Percentiles rank a stretch among this genome's conserved stretches.
Evolutionary conservation across 257 asterid genomes (phyloP).

Genomic region (Forsythia suspensa): DNA sequence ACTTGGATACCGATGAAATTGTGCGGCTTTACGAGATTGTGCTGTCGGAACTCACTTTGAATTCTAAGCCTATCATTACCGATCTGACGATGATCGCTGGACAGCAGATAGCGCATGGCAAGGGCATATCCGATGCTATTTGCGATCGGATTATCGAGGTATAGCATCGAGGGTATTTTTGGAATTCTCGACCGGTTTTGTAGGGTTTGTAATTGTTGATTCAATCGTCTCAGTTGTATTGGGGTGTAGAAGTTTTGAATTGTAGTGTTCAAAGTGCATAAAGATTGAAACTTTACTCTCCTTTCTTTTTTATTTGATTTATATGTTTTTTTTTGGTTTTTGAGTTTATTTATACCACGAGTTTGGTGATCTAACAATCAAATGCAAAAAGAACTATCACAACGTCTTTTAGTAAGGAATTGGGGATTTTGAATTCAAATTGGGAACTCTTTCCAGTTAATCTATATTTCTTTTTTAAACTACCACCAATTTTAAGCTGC

Average conservation of each 20-base stretch:
- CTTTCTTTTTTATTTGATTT: neutral
- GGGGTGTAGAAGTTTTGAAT: constrained; percentile 16
- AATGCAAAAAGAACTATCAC: constrained; percentile 14
- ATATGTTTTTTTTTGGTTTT: neutral
- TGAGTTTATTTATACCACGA: constrained; percentile 11
- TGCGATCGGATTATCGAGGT: constrained; percentile 92
- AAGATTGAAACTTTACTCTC: constrained; percentile 16
- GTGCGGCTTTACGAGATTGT: constrained; percentile 73
- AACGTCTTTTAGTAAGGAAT: neutral
- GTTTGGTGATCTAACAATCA: constrained; percentile 21
- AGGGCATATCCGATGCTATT: constrained; percentile 84
- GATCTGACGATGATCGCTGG: constrained; percentile 95
- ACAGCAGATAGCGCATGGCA: constrained; percentile 65
- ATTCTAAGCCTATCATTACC: constrained; percentile 87
- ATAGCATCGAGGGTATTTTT: constrained; percentile 44
- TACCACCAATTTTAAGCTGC: neutral
- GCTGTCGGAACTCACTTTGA: constrained; percentile 69
- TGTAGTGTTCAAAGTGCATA: constrained; percentile 35
- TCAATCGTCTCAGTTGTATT: constrained; percentile 35
- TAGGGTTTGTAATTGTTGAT: constrained; percentile 34
- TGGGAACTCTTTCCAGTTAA: neutral
- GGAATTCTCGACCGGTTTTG: constrained; percentile 33
- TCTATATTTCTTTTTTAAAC: neutral
- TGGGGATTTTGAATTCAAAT: neutral
- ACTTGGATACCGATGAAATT: constrained; percentile 53